Conservation (phyloP, 176 grass and related monocot genomes). For the Lolium rigidum region DNA sequence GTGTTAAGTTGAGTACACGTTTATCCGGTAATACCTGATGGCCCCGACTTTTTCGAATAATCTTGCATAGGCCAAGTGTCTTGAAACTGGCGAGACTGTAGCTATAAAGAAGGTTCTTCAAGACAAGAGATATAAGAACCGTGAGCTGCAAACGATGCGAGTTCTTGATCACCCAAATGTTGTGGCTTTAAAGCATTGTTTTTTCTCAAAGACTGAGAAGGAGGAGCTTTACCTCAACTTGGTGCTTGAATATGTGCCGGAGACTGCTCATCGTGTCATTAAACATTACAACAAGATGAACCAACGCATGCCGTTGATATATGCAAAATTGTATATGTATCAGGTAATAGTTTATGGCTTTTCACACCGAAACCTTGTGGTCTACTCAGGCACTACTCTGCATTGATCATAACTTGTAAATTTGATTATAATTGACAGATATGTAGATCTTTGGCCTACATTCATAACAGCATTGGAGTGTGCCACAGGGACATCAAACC, state of each 20-base stretch:
- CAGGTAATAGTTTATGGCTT: constrained; percentile 55
- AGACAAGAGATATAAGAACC: constrained; percentile 91
- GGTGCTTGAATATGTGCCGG: constrained; percentile 95
- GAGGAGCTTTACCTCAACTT: constrained; percentile 94
- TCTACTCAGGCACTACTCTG: not conserved
- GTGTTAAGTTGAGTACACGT: not conserved
- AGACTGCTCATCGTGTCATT: constrained; percentile 86
- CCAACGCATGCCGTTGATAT: constrained; percentile 86
- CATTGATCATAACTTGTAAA: not conserved
- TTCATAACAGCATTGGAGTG: constrained; percentile 82
- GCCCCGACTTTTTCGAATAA: not conserved
- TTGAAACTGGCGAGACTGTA: constrained; percentile 86
- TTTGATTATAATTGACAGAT: constrained; percentile 65
- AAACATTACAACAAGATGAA: constrained; percentile 90
- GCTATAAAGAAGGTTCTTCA: constrained; percentile 97
- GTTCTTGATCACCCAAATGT: constrained; percentile 97
- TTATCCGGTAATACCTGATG: constrained; percentile 14
- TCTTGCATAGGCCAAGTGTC: constrained; percentile 75
- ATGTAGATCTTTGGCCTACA: constrained; percentile 81
- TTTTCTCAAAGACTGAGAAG: constrained; percentile 92
- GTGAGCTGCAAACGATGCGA: constrained; percentile 83
- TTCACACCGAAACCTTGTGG: constrained; percentile 11
- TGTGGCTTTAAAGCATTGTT: constrained; percentile 78
- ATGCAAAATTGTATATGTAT: constrained; percentile 90
- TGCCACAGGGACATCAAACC: constrained; percentile 98